Evolutionary conservation across 106 monocot genomes (phyloP).

Genomic region (Alisma plantagoaquatica): DNA sequence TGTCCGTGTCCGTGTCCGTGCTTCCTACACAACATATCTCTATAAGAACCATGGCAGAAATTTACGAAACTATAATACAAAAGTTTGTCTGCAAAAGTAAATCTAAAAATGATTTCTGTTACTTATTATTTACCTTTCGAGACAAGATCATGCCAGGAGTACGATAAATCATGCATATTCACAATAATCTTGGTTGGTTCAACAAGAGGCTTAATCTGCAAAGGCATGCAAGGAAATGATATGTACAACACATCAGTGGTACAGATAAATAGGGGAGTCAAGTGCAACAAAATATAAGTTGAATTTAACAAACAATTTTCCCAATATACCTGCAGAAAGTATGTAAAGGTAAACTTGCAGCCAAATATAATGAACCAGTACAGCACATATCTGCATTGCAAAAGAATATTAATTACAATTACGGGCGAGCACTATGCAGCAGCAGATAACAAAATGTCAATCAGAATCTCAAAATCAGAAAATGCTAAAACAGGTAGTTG

Average conservation of each 20-base stretch:
- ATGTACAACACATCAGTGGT: too few relatives aligned
- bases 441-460: too few relatives aligned
- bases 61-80: too few relatives aligned
- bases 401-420: neutral
- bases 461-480: too few relatives aligned
- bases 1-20: too few relatives aligned
- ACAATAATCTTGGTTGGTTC: slow-evolving; percentile 68
- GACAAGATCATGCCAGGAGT: slow-evolving; percentile 97
- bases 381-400: slow-evolving; percentile 57
- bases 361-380: slow-evolving; percentile 81
- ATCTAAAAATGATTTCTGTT: too few relatives aligned
- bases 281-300: neutral
- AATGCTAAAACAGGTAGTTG: too few relatives aligned
- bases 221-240: neutral
- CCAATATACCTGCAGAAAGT: slow-evolving; percentile 66
- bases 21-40: too few relatives aligned
- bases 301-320: neutral
- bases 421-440: too few relatives aligned
- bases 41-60: too few relatives aligned
- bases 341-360: slow-evolving; percentile 71
- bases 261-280: neutral
- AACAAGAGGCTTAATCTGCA: slow-evolving; percentile 81
- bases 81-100: too few relatives aligned
- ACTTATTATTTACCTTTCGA: slow-evolving; percentile 85
- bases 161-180: slow-evolving; percentile 38